A percentile compares a stretch with the other conserved stretches of the same genome.
These are phyloP conservation scores for Tuber calosporum DNA, from an alignment of 495 filamentous ascomycete species.

Conservation along the genomic window DNA sequence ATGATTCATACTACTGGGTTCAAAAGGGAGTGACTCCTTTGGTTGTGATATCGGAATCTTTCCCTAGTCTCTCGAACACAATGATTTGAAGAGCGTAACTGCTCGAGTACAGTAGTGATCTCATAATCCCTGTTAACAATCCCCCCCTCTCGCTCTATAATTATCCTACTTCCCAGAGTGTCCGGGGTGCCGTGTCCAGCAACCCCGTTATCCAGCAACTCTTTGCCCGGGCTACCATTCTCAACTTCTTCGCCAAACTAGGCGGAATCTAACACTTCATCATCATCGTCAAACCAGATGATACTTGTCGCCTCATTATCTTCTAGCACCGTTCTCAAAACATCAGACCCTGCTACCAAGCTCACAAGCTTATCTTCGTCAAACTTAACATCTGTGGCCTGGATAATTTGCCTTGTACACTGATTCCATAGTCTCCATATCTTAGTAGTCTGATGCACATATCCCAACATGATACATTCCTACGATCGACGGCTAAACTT, in stretches of 20 bases:
- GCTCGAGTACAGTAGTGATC: background rate
- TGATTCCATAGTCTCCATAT: background rate
- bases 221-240: background rate
- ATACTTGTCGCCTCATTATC: background rate
- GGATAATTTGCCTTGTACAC: background rate
- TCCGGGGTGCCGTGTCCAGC: background rate
- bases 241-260: background rate
- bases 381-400: background rate
- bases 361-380: background rate
- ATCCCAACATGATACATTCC: background rate
- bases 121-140: accelerated
- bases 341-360: background rate
- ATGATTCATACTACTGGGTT: background rate
- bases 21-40: background rate
- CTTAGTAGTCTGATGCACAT: background rate
- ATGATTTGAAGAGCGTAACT: background rate
- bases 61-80: accelerated
- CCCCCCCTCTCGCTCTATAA: background rate
- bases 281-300: background rate
- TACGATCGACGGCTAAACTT: background rate
- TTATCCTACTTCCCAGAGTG: background rate
- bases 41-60: background rate
- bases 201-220: background rate
- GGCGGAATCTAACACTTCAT: background rate
- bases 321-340: background rate